Evolutionary conservation across 805 yeast genomes (phyloP), one percentile per base, ranked within the genome.

Genomic region (Wickerhamomyces alni): DNA sequence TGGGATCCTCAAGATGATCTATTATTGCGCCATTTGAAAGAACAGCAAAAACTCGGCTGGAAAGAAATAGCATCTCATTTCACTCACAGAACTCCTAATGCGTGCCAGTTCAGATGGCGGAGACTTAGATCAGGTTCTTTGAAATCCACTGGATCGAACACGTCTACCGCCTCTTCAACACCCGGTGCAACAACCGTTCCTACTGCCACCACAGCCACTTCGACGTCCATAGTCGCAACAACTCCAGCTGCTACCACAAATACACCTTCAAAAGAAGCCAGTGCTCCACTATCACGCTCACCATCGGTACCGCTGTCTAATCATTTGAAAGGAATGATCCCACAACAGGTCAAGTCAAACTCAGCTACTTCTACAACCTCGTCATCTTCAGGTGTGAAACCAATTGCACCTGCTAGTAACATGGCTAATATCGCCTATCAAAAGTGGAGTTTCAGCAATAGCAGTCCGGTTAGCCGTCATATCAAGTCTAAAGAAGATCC

Each of bases 41-140:
- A 87, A 58, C 78, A 79, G 45, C 85, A 80, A 57, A 84, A 83
- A 57, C 69, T 86, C 49, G 95, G 95, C 1, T 87, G 95, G 95
- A 79, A 87, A 59, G 95, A 87, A 48, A 86, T 87, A 37, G 81
- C 93, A 2, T 71, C 80, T 26, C 84, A 82, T 54, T 87, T 87
- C 59, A 72, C 77, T 32, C 82, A 82, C 57, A 67, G 95, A 55
- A 87, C 95, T 3, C 88, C 94, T 28, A 87, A 85, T 56, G 94
- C 94, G 2, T 85, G 95, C 52, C 94, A 85, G 62, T 85, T 85
- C 56, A 74, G 95, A 50, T 87, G 95, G 95, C 73, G 95, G 58
- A 63, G 95, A 46, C 63, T 80, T 35, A 74, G 66, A 45, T 65
- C 70, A 1, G 72, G 72, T 2, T 60, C 65, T 18, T 46, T 67